Evolutionary conservation across 495 filamentous ascomycete genomes (phyloP), one percentile per base, ranked within the genome.

Genomic region (Diplogelasinospora grovesii): DNA sequence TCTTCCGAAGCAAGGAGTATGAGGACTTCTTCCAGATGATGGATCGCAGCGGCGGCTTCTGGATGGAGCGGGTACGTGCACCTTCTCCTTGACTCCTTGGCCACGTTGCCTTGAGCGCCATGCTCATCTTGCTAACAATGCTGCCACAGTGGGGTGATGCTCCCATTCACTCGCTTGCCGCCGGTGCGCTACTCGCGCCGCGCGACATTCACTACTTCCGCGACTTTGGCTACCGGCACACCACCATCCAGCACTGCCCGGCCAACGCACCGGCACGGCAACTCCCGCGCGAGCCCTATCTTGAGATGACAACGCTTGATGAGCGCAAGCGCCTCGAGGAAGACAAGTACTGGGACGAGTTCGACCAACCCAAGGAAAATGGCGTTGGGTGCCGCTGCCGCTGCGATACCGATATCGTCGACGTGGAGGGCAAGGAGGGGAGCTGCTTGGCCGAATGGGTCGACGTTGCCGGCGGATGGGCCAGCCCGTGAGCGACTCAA

Each of bases 11-110:
- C 68, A 87, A 94, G 63, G 81, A 82, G 52, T 99, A 99, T 60
- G 85, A 93, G 59, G 92, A 96, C 33, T 97, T 99, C 68, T 99
- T 99, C 69, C 74, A 96, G 52, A 94, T 94, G 85, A 95, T 99
- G 92, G 92, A 99, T 56, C 80, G 81, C 41, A 95, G 88, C 59
- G 92, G 92, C 41, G 92, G 92, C 31, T 99, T 99, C 64, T 99
- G 92, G 92, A 95, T 87, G 75, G 92, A 99, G 66, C 75, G 92
- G 65, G 90, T 95, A 77, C 59, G 83, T 73, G 6, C 8, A 21
- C 3, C 9, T 18, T 14, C 2, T 8, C 23, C 29, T 11, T 18
- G 3, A n/a, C n/a, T n/a, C n/a, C n/a, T n/a, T n/a, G n/a, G 22
- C 29, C 14, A 32, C 8, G n/a, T 33, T 30, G 13, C 11, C 20